These are phyloP conservation scores for Pichia sp. DNA, from an alignment of 1,139 yeast genomes.

Conservation along the genomic window DNA sequence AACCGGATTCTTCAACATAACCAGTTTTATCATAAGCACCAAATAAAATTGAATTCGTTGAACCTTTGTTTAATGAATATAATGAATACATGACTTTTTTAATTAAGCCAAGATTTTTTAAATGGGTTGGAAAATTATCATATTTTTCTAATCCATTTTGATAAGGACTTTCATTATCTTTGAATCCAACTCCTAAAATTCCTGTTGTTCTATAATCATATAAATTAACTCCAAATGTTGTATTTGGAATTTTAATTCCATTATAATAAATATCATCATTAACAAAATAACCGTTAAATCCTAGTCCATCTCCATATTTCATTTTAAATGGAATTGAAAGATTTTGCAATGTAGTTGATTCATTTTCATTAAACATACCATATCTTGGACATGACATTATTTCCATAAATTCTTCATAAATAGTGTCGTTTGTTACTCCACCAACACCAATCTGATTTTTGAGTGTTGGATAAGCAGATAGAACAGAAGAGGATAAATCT, in stretches of 20 bases:
- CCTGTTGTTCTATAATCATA: constrained; percentile 41
- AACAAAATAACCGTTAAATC: constrained; percentile 56
- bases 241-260: constrained; percentile 34
- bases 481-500: too few species aligned
- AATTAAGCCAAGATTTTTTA: constrained; percentile 45
- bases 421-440: too few species aligned
- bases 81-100: constrained; percentile 45
- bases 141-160: constrained; percentile 29
- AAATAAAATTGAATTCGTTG: constrained; percentile 33
- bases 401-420: background rate
- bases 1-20: constrained; percentile 24
- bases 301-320: constrained; percentile 51
- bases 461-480: background rate
- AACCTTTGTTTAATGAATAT: constrained; percentile 31
- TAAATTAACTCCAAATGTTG: constrained; percentile 49
- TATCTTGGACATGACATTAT: constrained; percentile 26
- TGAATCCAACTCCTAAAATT: constrained; percentile 52
- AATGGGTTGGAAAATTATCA: constrained; percentile 47
- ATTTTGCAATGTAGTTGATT: constrained; percentile 40
- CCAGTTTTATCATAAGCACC: constrained; percentile 45
- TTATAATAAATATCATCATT: constrained; percentile 41
- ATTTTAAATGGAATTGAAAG: constrained; percentile 42
- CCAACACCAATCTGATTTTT: background rate
- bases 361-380: constrained; percentile 42
- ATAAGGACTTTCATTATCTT: constrained; percentile 38